A percentile compares a stretch with the other conserved stretches of the same genome.
Evolutionary conservation across 23 red algal genomes (phyloP).

Genomic region (Gracilaria caudata): DNA sequence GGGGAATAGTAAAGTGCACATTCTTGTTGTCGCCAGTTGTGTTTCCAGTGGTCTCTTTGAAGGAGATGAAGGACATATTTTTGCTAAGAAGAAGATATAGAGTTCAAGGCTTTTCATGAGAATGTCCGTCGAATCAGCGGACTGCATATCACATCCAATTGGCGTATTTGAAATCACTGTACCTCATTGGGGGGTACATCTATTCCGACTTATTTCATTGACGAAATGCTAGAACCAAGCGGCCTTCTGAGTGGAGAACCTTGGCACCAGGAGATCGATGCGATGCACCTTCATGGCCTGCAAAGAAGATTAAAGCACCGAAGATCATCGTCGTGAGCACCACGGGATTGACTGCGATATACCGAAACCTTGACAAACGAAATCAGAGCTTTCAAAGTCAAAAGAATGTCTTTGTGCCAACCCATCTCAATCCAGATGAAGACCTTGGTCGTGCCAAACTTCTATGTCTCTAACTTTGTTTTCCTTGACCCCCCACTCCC

Average conservation of each 20-base stretch:
- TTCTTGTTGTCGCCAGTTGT: slow-evolving; percentile 2
- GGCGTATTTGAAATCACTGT: background rate
- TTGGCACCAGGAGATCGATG: background rate
- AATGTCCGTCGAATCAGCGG: background rate
- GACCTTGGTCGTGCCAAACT: no score
- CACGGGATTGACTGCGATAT: no score
- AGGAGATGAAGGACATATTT: slow-evolving; percentile 10
- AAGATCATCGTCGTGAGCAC: no score
- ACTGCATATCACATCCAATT: slow-evolving; percentile 15
- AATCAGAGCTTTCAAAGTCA: no score
- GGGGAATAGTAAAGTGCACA: background rate
- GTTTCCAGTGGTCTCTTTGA: background rate
- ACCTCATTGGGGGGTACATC: background rate
- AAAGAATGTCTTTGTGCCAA: no score
- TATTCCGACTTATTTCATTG: slow-evolving; percentile 11
- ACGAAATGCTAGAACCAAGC: background rate
- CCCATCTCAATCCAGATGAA: no score
- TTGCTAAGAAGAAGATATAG: background rate
- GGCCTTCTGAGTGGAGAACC: background rate
- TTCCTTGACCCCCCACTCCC: no score
- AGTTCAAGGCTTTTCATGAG: background rate
- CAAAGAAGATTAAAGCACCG: background rate
- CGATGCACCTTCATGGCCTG: background rate
- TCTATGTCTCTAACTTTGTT: no score
- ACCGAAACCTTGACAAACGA: no score